Evolutionary conservation across 768 basidiomycete genomes (phyloP), one percentile per base, ranked within the genome.

Genomic region (Rhizopogon vesiculosus): DNA sequence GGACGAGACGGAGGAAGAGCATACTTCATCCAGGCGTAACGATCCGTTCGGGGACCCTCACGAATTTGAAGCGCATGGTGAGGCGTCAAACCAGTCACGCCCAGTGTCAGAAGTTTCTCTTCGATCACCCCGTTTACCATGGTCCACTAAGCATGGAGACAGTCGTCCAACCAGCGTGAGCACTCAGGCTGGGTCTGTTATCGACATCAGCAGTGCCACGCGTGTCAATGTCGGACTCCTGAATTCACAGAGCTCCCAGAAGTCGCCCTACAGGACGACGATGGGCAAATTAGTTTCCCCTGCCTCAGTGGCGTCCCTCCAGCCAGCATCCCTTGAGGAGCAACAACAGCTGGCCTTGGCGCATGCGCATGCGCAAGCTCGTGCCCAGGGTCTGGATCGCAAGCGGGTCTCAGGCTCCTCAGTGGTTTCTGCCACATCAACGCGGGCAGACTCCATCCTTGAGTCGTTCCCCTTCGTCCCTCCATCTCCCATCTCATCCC

Each of bases 391-490:
- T 44, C 63, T 76, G 50, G 77, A 77, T 48, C 72, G 61, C 28
- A 76, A 79, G 59, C 75, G 83, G 53, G 77, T 82, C 58, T 86
- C 89, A 5, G 81, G 79, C 55, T 82, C 83, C 5, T 91, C 88
- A 31, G 80, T 83, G 46, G 69, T 85, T 55, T 87, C 85, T 33
- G 82, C 82, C 12, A 74, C 86, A 13, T 87, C 87, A 9, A 86
- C 86, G 3, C 80, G 81, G 48, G 88, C 89, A 28, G 90, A 93
- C 65, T 92, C 90, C 3, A 90, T 93, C 61, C 77, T 93, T 28
- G 91, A 91, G 69, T 86, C 83, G 13, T 93, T 93, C 77, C 89
- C 89, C 38, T 92, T 93, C 66, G 90, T 93, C 8, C 91, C 91
- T 22, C 91, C 91, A 1, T 91, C 90, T 7, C 91, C 91, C 6